phyloP scores from a whole-genome alignment of 495 filamentous ascomycete species.

The Penicillium longicatenatum region DNA sequence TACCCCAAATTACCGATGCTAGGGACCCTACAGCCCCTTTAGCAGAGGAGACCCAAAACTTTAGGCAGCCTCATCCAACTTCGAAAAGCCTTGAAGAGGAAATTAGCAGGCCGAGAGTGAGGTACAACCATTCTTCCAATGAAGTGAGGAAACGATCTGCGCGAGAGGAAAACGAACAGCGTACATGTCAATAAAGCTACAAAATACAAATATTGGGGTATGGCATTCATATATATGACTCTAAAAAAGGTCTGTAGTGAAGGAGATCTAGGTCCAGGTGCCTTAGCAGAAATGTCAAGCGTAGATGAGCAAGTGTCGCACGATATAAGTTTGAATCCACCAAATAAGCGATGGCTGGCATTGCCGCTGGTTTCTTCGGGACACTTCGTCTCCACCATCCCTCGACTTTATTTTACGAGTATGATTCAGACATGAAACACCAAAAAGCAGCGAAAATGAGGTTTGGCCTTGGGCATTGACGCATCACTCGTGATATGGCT shows the following conservation, averaged over 20 bases:
- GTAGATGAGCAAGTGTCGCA: too few species aligned
- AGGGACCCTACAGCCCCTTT: too few species aligned
- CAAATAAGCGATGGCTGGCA: too few species aligned
- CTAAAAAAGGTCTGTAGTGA: too few species aligned
- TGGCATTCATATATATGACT: too few species aligned
- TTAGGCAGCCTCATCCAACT: neutral
- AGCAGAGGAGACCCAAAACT: neutral
- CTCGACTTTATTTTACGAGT: neutral
- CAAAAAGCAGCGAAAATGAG: neutral
- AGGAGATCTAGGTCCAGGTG: too few species aligned
- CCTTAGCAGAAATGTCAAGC: too few species aligned
- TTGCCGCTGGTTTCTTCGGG: too few species aligned
- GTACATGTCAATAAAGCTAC: conserved; percentile 1
- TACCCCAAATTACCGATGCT: neutral
- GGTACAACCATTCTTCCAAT: conserved; percentile 5
- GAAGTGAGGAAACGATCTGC: conserved; percentile 3
- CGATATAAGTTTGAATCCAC: too few species aligned
- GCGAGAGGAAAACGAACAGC: conserved; percentile 2
- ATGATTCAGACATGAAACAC: neutral
- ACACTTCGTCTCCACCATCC: too few species aligned
- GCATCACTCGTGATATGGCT: neutral
- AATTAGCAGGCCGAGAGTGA: neutral
- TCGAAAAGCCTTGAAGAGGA: neutral
- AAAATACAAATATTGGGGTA: neutral
- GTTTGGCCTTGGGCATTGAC: neutral